These are phyloP conservation scores for Petunia axillaris DNA, from an alignment of 257 asterid species.

Conservation along the genomic window DNA sequence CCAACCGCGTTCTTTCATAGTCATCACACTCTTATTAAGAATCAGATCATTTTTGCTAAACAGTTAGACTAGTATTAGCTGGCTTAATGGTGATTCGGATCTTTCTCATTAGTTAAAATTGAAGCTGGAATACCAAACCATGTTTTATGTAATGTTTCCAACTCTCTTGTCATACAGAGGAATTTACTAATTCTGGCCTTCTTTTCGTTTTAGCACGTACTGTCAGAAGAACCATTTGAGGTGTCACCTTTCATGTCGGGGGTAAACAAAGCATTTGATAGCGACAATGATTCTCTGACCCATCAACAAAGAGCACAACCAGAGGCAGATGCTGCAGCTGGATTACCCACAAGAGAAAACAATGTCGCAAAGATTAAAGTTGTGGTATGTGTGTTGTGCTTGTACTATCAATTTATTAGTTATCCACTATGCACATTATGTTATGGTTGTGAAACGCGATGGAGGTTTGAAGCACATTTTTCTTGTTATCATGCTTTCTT, in stretches of 20 bases:
- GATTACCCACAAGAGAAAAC: conserved; percentile 67
- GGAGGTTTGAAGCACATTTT: background rate
- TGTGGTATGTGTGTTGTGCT: conserved; percentile 64
- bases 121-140: background rate
- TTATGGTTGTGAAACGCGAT: background rate
- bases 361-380: conserved; percentile 98
- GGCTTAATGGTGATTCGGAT: background rate
- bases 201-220: conserved; percentile 75
- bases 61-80: background rate
- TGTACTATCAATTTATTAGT: background rate
- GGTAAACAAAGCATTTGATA: conserved; percentile 68
- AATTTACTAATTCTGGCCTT: conserved; percentile 26
- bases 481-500: no score
- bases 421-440: background rate
- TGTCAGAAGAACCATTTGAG: conserved; percentile 92
- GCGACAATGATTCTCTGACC: conserved; percentile 62
- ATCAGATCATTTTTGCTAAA: background rate
- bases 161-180: background rate
- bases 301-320: conserved; percentile 61
- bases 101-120: background rate
- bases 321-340: conserved; percentile 61
- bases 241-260: conserved; percentile 97
- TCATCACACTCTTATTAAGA: background rate
- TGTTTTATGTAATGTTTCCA: background rate
- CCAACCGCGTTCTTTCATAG: background rate